These are phyloP conservation scores for Erythrophleum fordii DNA, from an alignment of 306 rosid species.

Conservation along the genomic window DNA sequence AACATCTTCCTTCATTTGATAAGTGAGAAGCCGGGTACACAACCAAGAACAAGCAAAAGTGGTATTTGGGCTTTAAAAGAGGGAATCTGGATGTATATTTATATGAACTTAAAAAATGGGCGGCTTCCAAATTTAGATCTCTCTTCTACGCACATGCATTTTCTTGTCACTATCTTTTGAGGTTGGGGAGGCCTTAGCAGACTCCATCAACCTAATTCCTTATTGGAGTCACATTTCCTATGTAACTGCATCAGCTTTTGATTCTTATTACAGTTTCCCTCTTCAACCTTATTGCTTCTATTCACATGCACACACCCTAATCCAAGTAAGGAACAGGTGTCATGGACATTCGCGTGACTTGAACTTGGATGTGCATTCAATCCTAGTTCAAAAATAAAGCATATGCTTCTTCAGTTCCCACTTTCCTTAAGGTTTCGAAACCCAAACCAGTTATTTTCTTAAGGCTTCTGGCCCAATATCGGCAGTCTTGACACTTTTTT, in stretches of 20 bases:
- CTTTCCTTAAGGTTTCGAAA: neutral
- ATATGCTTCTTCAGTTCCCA: neutral
- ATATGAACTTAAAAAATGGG: neutral
- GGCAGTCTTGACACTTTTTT: neutral
- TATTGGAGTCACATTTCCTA: no score
- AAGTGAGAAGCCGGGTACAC: no score
- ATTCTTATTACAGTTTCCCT: neutral
- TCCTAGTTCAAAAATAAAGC: neutral
- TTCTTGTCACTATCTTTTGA: no score
- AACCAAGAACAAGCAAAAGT: no score
- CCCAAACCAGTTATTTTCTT: neutral
- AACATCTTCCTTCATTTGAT: no score
- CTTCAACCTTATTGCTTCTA: neutral
- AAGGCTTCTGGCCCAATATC: neutral
- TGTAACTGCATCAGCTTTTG: neutral
- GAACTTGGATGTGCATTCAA: neutral
- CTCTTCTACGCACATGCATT: neutral
- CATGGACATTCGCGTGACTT: no score
- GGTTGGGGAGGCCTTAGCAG: no score
- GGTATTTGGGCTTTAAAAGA: no score
- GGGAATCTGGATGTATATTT: no score
- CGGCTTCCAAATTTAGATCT: neutral
- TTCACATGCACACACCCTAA: no score
- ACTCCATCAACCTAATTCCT: no score
- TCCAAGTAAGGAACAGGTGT: no score